These are phyloP conservation scores for Plasmodium fragile DNA, from an alignment of 169 alveolate genomes.

Conservation along the genomic window DNA sequence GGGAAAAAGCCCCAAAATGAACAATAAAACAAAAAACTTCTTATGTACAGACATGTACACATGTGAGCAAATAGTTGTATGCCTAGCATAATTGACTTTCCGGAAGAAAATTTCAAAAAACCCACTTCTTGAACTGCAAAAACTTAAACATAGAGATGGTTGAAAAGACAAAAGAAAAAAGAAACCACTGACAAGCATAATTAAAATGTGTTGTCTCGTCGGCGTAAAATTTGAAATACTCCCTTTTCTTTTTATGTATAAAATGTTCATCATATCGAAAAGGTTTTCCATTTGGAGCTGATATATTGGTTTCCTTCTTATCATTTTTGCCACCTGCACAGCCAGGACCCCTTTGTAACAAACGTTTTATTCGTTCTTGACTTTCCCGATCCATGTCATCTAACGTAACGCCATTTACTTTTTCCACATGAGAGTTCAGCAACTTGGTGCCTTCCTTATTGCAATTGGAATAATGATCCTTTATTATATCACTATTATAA, in stretches of 20 bases:
- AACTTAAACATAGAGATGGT: constrained; percentile 81
- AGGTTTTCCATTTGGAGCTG: neutral
- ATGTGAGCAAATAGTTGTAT: neutral
- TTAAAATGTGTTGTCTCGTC: constrained; percentile 92
- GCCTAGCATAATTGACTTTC: neutral
- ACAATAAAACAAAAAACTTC: neutral
- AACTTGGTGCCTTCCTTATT: constrained; percentile 21
- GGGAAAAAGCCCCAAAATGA: neutral
- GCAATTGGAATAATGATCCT: constrained; percentile 19
- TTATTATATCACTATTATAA: constrained; percentile 28
- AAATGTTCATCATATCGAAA: constrained; percentile 75
- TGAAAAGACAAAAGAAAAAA: constrained; percentile 81
- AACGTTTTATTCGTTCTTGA: constrained; percentile 59
- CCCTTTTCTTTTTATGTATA: constrained; percentile 84
- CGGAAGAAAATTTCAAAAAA: constrained; percentile 4
- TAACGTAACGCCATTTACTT: constrained; percentile 15
- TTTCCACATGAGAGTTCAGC: neutral
- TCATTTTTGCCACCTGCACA: neutral
- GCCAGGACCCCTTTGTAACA: neutral
- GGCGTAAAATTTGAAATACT: constrained; percentile 90
- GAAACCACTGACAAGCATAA: constrained; percentile 93
- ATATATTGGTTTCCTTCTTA: neutral
- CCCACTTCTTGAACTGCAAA: constrained; percentile 65
- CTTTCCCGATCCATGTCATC: constrained; percentile 68
- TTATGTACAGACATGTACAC: neutral